Evolutionary conservation across 352 stramenopile genomes (phyloP), one percentile per base, ranked within the genome.

Genomic region (Phytophthora podocarpi): DNA sequence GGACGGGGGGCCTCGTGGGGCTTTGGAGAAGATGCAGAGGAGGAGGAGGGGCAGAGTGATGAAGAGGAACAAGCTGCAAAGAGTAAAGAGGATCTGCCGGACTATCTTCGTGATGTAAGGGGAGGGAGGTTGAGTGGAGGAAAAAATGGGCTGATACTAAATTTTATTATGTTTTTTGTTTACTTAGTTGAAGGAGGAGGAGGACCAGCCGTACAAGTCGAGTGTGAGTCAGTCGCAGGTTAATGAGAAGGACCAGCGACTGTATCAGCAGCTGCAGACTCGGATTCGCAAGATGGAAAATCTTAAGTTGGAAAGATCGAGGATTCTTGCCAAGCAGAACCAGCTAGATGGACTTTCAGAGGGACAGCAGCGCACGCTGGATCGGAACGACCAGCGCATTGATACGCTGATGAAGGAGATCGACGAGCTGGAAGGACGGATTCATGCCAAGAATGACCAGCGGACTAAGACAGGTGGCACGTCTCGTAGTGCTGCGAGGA

Each of bases 231-330:
- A 66, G 40, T 46, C 54, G 8, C 66, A 87, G 12, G 49, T 93
- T 21, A 83, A 69, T 40, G 76, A 75, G 11, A 93, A 95, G 53
- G 86, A 96, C 46, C 66, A 79, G 21, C 82, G 90, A 60, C 49
- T 95, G 15, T 95, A 93, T 54, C 60, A 90, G 52, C 84, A 91
- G 51, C 57, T 97, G 11, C 81, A 95, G 59, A 72, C 68, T 11
- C 85, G 86, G 15, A 87, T 95, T n/a, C 54, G 62, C 6, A 97
- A 97, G 63, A 84, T 96, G 72, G 77, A 91, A 36, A 91, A 96
- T 39, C 54, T 95, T 2, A 76, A 90, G 48, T 49, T 74, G 16
- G 87, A 95, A 56, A 78, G 50, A n/a, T 51, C 59, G 45, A 67
- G 83, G 8, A 95, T 95, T 41, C 45, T 83, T 18, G 82, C 82